Evolutionary conservation across 352 stramenopile species (phyloP), one percentile per base, ranked within the genome.

Genomic region (Globisporangium cylindrosporum): DNA sequence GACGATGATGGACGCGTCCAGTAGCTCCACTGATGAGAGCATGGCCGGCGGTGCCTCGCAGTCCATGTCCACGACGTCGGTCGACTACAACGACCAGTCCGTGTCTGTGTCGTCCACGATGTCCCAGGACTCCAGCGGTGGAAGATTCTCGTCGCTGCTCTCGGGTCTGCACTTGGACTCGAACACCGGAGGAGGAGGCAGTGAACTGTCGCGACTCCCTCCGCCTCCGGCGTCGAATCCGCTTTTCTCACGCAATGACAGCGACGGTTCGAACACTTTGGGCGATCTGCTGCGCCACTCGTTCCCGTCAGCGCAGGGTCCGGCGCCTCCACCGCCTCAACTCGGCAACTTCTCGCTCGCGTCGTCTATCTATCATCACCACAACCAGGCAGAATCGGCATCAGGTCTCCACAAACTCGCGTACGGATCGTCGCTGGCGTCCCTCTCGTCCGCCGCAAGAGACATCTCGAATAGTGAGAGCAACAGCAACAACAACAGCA

Each of bases 191-290:
- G n/a, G 67, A 15, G 58, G 58, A 56, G n/a, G 74, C 24, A 54
- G 51, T 46, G 55, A 58, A 41, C 24, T 69, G 67, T n/a, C 64
- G 14, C 71, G 73, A 1, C 54, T 66, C 7, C 72, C 80, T 49
- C 77, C 77, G 3, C 58, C 64, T 43, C 77, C 77, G 3, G 56
- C 64, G 64, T 56, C 65, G 6, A 92, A 91, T 53, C 82, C 82
- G 49, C 69, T 91, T 29, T 89, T 93, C 65, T 67, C 71, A 20
- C 74, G 82, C 1, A 84, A 72, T 20, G 82, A 89, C 51, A 93
- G 80, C 41, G 81, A 90, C 58, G 78, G 78, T 10, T 69, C 77
- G 32, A 72, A 69, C 24, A 68, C 70, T 18, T 56, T 91, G 9
- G 77, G 78, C n/a, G 79, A 90, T 36, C 57, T 93, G 12, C 51